Evolutionary conservation across 768 basidiomycete species (phyloP), one percentile per base, ranked within the genome.

Genomic region (Bullera alba): DNA sequence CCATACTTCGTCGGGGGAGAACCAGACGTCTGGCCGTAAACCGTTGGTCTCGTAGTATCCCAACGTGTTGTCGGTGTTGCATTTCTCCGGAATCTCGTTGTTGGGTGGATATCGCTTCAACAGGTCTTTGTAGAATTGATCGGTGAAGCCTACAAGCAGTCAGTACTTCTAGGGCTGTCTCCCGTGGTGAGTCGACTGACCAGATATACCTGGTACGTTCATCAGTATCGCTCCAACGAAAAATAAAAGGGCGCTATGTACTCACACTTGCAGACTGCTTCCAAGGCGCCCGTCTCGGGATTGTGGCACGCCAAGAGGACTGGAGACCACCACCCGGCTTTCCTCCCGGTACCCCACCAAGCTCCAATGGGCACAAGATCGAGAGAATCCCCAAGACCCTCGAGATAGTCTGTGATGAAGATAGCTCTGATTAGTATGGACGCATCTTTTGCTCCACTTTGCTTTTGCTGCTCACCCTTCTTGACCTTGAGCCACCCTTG

Each of bases 301-400:
- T 90, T 82, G 79, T 84, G 83, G 34, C 84, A 73, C 14, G 83
- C 88, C 38, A 92, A 77, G 4, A 95, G 76, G 58, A 93, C 80
- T 1, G 90, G 90, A 57, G 84, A 86, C 86, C 87, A 95, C 91
- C 90, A 93, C 41, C 80, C 79, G 15, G 82, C 83, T 74, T 93
- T 95, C 29, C 89, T 75, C 27, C 91, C 91, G 65, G 83, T 85
- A 41, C 89, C 90, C 74, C 89, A 81, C 86, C 87, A 92, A 37
- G 87, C 90, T 6, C 76, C 76, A 46, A 78, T 74, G 0, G 77
- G 76, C 2, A 77, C 75, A 4, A 77, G 68, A 50, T 77, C 77
- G 27, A 77, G 61, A 82, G 79, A 57, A 66, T 89, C 86, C n/a
- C 84, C 84, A 30, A 87, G 71, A 2, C 83, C 83, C 23, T 79